Base-by-base conservation (phyloP, 257 asterid species). In the Verbena officinalis region DNA sequence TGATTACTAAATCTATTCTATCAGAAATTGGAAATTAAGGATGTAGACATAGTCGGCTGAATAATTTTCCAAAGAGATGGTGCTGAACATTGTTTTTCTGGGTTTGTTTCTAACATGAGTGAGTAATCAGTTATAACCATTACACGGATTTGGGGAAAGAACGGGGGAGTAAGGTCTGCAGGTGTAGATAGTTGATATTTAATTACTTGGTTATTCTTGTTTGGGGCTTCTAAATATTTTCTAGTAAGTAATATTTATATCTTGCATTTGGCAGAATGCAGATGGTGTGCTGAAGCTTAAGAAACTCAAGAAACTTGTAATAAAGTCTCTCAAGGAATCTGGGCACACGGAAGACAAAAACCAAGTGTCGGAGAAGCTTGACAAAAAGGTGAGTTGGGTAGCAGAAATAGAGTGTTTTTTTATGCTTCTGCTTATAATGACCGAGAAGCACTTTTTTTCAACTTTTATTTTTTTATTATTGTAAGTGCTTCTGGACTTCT, bases 261-360 rank as follows among this genome's bases (percentile, higher is more conserved):
- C 45, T 36, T 84, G 75, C 62, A 62, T 66, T 33, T 69, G 56
- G 59, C 95, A 93, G 97, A 79, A 80, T 71, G 69, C 87, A 3
- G 88, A 83, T 44, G 92, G 86, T 40, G 62, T 24, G 36, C 38
- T 86, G 71, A 92, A 83, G 69, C 73, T 81, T 2, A 90, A 83
- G 79, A 86, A 94, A 49, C 93, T 94, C 22, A 39, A 54, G 67
- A 90, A 88, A 76, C 39, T 73, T 11, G 84, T 81, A 20, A 49
- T 79, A 59, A 83, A 81, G 67, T 81, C 89, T 42, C 78, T 86
- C 30, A 67, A 77, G 77, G 97, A 79, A 74, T 79, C 95, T n/a
- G 91, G 88, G 46, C 15, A 56, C 46, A 21, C 50, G 4, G 80
- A 73, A 67, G 86, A 88, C 46, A 79, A 75, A 69, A 73, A 57